These are phyloP conservation scores for Rhododendron mucronatum DNA, from an alignment of 148 eudicot species.

Conservation along the genomic window DNA sequence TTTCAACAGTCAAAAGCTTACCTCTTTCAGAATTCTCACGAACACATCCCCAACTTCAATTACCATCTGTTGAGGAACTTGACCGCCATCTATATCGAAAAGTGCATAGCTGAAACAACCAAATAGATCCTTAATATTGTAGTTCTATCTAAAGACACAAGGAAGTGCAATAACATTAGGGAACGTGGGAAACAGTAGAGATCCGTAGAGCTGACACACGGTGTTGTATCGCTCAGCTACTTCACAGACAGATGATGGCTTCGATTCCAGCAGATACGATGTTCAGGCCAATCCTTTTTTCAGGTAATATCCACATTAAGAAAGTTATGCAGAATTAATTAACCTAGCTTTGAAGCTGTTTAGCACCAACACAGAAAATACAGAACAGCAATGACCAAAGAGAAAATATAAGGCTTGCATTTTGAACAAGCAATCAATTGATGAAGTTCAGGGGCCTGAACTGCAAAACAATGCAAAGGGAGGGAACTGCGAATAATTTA, in stretches of 20 bases:
- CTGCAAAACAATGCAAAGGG: neutral
- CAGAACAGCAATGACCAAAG: neutral
- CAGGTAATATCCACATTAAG: neutral
- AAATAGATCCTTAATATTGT: slow-evolving; percentile 23
- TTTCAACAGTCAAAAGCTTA: slow-evolving; percentile 13
- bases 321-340: neutral
- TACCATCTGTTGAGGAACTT: slow-evolving; percentile 77
- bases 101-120: slow-evolving; percentile 62
- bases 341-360: neutral
- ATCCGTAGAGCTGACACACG: neutral
- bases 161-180: neutral
- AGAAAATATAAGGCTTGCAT: slow-evolving; percentile 1
- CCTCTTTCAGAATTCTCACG: slow-evolving; percentile 78
- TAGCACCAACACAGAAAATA: neutral
- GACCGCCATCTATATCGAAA: slow-evolving; percentile 67
- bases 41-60: slow-evolving; percentile 83
- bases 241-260: neutral
- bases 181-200: neutral
- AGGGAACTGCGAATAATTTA: neutral
- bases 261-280: neutral
- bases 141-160: slow-evolving; percentile 7
- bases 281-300: neutral
- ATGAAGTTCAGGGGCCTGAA: neutral
- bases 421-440: neutral
- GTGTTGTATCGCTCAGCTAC: neutral